Percentiles rank a stretch among this genome's conserved stretches.
Evolutionary conservation across 495 filamentous ascomycete species (phyloP).

Genomic region (Penicillium paradoxum): DNA sequence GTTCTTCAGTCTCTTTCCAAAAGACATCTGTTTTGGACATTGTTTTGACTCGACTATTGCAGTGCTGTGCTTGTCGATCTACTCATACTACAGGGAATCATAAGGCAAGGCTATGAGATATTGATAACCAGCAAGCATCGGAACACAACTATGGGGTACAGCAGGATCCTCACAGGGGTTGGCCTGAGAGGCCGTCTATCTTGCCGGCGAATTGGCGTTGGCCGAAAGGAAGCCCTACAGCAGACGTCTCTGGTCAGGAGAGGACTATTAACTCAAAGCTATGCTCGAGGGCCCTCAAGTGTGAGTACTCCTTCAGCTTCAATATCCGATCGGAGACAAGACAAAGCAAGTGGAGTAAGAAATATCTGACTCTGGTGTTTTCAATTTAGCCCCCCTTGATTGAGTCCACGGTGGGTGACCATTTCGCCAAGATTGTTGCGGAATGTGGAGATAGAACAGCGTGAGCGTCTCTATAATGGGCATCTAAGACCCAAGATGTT

Average conservation of each 20-base stretch:
- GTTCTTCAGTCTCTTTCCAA: neutral
- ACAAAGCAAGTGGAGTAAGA: neutral
- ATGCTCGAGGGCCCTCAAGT: constrained; percentile 40
- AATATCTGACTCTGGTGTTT: neutral
- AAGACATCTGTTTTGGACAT: neutral
- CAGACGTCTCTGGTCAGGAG: constrained; percentile 11
- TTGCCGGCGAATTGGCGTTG: neutral
- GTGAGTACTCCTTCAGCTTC: constrained; percentile 23
- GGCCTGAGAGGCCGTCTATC: neutral
- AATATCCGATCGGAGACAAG: neutral
- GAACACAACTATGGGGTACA: constrained; percentile 17
- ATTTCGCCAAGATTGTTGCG: constrained; percentile 69
- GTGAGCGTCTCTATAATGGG: constrained; percentile 32
- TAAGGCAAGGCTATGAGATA: constrained; percentile 6
- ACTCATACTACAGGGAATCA: neutral
- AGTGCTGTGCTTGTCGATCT: neutral
- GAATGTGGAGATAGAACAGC: constrained; percentile 71
- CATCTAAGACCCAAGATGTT: neutral
- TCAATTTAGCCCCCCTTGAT: constrained; percentile 61
- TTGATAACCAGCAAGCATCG: neutral
- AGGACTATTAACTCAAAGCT: constrained; percentile 43
- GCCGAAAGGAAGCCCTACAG: neutral
- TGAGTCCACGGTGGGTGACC: constrained; percentile 70
- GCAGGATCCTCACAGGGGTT: constrained; percentile 5
- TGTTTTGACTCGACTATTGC: neutral